Percentiles rank a stretch among this genome's conserved stretches.
Evolutionary conservation across 768 basidiomycete genomes (phyloP).

Genomic region (Xerocomus brunneocitrinus): DNA sequence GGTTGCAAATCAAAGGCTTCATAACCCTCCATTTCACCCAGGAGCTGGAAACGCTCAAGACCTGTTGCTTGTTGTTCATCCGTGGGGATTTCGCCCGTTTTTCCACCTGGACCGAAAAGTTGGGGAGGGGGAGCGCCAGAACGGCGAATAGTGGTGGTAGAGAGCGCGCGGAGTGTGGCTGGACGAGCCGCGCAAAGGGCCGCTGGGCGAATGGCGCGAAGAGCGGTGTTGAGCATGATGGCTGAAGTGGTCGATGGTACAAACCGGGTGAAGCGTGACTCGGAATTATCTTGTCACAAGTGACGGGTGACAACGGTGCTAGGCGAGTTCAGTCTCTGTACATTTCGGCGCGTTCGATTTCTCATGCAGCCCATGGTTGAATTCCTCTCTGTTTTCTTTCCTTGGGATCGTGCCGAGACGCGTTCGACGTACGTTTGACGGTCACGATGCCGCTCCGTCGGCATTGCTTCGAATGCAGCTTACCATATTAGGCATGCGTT

Average conservation of each 20-base stretch:
- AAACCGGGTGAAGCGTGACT: slow-evolving; percentile 28
- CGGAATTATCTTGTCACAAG: slow-evolving; percentile 21
- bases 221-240: slow-evolving; percentile 25
- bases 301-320: slow-evolving; percentile 6
- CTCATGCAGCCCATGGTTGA: neutral
- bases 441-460: neutral
- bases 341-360: neutral
- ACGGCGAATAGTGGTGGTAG: slow-evolving; percentile 48
- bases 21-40: slow-evolving; percentile 84
- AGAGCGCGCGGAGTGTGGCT: slow-evolving; percentile 50
- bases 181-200: slow-evolving; percentile 19
- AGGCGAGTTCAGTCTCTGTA: neutral
- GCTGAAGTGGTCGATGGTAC: slow-evolving; percentile 17
- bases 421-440: neutral
- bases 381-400: neutral
- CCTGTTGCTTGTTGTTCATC: slow-evolving; percentile 92
- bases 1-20: slow-evolving; percentile 88
- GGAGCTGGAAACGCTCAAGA: slow-evolving; percentile 90
- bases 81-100: slow-evolving; percentile 71
- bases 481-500: slow-evolving; percentile 27
- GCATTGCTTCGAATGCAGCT: neutral
- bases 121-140: slow-evolving; percentile 62
- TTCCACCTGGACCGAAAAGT: slow-evolving; percentile 68
- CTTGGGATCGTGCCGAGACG: neutral
- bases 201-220: slow-evolving; percentile 27